Conservation (phyloP, 345 rosid species). For the Gynandropsis gynandra region DNA sequence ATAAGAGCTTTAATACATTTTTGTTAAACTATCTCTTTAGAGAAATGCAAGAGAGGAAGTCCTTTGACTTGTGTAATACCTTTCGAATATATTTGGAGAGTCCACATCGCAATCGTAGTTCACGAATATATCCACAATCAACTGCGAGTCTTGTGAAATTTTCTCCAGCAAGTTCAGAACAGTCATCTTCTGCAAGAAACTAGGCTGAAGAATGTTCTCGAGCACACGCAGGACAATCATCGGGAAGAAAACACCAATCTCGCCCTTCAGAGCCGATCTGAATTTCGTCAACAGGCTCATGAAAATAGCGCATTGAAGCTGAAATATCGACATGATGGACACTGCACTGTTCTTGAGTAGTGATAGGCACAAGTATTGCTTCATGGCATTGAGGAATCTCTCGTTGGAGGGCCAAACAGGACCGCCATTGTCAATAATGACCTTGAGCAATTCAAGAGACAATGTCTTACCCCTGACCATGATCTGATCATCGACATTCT, state of each 20-base stretch:
- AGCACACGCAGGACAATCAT: slow-evolving; percentile 92
- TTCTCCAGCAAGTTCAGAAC: slow-evolving; percentile 81
- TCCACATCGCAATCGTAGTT: slow-evolving; percentile 96
- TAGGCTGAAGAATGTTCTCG: slow-evolving; percentile 93
- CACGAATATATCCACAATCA: slow-evolving; percentile 82
- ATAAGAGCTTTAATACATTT: slow-evolving; percentile 83
- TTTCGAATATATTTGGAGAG: slow-evolving; percentile 85
- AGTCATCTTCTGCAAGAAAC: slow-evolving; percentile 93
- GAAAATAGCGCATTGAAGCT: slow-evolving; percentile 89
- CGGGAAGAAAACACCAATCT: slow-evolving; percentile 89
- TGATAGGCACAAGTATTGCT: slow-evolving; percentile 86
- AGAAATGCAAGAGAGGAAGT: slow-evolving; percentile 9
- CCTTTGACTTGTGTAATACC: slow-evolving; percentile 45
- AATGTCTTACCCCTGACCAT: slow-evolving; percentile 83
- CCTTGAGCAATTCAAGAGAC: slow-evolving; percentile 81
- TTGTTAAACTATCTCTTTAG: slow-evolving; percentile 4
- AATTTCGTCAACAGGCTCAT: slow-evolving; percentile 64
- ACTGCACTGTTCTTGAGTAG: slow-evolving; percentile 91
- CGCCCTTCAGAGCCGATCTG: slow-evolving; percentile 74
- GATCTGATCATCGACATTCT: slow-evolving; percentile 82
- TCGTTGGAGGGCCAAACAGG: slow-evolving; percentile 65
- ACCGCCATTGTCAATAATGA: slow-evolving; percentile 66
- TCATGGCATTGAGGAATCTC: slow-evolving; percentile 72
- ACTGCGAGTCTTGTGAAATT: slow-evolving; percentile 72
- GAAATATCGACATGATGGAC: slow-evolving; percentile 91